Base-by-base conservation (phyloP, 179 eudicot genomes). In the Sideroxylon spinosum region DNA sequence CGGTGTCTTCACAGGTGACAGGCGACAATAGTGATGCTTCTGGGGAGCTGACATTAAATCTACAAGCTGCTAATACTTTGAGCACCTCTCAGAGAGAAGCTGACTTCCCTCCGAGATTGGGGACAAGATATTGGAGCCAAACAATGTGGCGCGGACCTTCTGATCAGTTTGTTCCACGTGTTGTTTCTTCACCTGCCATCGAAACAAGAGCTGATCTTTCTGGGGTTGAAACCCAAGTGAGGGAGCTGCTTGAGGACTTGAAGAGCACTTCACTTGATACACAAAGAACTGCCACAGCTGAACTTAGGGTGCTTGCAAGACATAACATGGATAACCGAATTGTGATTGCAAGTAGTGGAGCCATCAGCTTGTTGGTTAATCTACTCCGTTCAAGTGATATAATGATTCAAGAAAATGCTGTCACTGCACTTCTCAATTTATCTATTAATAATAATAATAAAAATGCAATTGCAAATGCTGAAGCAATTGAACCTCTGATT, bases 21-120 rank as follows among this genome's bases (percentile, higher is more conserved):
- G 87, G 86, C 56, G 81, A 88, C 82, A 86, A 86, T 81, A 88
- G 86, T 78, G 97, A 93, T 88, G 91, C 82, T 68, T 95, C 97
- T 8, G 98, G 94, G 76, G 98, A 95, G 80, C 83, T 91, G 77
- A 68, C 83, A n/a, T 79, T 84, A 11, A 95, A 91, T 67, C 87
- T 87, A 72, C 87, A 76, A 71, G 78, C 87, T 74, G 78, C 85
- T 79, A 79, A 82, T 77, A 80, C 80, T 55, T 74, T 77, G 57
- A 80, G 82, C 76, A 66, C 84, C 59, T 78, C 91, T 37, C 88
- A 76, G 76, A 89, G 94, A 73, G 96, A 86, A 68, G 80, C 82
- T 11, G 92, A 86, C 72, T 86, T 86, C 76, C 84, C 86, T 65
- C 80, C 86, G 25, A 74, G 90, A 78, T 79, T 85, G 57, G 88